Conservation (phyloP, 306 rosid genomes). For the Vicia sativa region DNA sequence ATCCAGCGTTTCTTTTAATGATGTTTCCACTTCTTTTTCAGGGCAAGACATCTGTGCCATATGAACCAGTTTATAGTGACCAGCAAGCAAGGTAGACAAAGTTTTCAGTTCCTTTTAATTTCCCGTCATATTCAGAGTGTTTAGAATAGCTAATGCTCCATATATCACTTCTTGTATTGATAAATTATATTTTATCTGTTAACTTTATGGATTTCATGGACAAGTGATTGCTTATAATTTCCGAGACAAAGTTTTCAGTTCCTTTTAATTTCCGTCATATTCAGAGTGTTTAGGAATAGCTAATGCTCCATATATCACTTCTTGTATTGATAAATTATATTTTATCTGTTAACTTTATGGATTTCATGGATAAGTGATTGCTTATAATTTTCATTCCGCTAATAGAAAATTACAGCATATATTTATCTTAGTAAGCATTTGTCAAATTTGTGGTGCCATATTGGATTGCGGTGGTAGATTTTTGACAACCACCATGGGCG, state of each 20-base stretch:
- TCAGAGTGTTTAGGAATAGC: slow-evolving; percentile 1
- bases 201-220: too few species aligned
- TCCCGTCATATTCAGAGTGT: too few species aligned
- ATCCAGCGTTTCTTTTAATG: slow-evolving; percentile 11
- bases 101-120: slow-evolving; percentile 23
- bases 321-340: slow-evolving; percentile 5
- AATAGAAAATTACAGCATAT: neutral
- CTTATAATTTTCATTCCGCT: neutral
- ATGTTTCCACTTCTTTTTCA: slow-evolving; percentile 32
- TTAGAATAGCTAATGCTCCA: too few species aligned
- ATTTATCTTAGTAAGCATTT: slow-evolving; percentile 2
- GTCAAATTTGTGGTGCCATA: neutral
- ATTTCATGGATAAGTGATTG: slow-evolving; percentile 15
- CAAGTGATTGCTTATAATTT: too few species aligned
- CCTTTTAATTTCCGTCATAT: slow-evolving; percentile 26
- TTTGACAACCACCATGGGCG: too few species aligned
- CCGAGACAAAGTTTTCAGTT: too few species aligned
- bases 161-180: too few species aligned
- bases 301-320: slow-evolving; percentile 3
- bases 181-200: too few species aligned
- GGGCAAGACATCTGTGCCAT: slow-evolving; percentile 51
- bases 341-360: neutral
- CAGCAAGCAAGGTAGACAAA: slow-evolving; percentile 47
- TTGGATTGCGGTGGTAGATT: too few species aligned
- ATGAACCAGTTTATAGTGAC: slow-evolving; percentile 56